These are phyloP conservation scores for Kurtzmaniella fragi DNA, from an alignment of 805 yeast species.

Conservation along the genomic window DNA sequence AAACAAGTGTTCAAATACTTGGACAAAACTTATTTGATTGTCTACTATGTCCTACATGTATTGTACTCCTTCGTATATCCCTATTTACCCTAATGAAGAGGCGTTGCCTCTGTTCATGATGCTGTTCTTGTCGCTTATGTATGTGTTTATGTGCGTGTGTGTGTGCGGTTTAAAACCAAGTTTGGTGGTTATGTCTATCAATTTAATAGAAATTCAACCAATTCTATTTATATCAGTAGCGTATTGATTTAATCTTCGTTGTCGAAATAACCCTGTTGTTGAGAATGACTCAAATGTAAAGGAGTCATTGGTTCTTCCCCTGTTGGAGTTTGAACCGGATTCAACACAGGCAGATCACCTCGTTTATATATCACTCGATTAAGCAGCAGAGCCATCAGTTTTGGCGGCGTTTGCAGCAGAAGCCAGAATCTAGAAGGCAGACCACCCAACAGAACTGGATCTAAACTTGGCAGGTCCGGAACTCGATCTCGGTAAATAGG, in stretches of 20 bases:
- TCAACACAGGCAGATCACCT: slow-evolving; percentile 23
- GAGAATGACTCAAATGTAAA: slow-evolving; percentile 16
- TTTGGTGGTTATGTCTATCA: too few species aligned
- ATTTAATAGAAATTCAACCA: too few species aligned
- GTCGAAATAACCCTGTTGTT: slow-evolving; percentile 6
- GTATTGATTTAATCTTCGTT: background rate
- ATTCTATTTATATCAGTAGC: too few species aligned
- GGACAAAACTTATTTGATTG: too few species aligned
- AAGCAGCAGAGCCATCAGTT: slow-evolving; percentile 18
- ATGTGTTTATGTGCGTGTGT: too few species aligned
- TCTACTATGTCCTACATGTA: too few species aligned
- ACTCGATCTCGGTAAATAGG: slow-evolving; percentile 18
- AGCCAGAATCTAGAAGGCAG: slow-evolving; percentile 54
- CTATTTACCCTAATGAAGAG: too few species aligned
- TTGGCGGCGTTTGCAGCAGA: slow-evolving; percentile 50
- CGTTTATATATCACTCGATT: slow-evolving; percentile 6
- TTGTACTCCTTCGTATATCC: too few species aligned
- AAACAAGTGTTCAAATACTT: too few species aligned
- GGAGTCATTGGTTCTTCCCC: slow-evolving; percentile 45
- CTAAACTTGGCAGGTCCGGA: slow-evolving; percentile 51
- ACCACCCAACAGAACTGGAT: slow-evolving; percentile 48
- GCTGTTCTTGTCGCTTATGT: too few species aligned
- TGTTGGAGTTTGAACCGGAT: slow-evolving; percentile 38
- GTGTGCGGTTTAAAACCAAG: too few species aligned
- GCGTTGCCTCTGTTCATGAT: too few species aligned